Base-by-base conservation (phyloP, 306 rosid species). In the Castanea crenata region DNA sequence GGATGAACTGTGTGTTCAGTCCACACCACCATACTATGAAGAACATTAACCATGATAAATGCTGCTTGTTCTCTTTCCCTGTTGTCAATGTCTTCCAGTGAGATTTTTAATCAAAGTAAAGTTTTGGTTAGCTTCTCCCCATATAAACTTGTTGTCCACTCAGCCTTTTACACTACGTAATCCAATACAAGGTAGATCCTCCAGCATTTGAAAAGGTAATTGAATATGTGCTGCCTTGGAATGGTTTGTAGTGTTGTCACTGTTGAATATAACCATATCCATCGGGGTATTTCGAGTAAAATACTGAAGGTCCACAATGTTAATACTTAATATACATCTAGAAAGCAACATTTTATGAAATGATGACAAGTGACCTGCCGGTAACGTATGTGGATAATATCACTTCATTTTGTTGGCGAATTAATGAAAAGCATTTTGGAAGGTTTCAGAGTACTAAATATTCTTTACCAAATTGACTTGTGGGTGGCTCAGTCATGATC, bases 21-120 rank as follows among this genome's bases (percentile, higher is more conserved):
- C 99, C 59, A 95, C 97, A 56, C 96, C 98, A 14, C 91, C 99
- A 27, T 95, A 93, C 84, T 86, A 83, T 58, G 95, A 95, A 77
- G 90, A 94, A 75, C 80, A 87, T 18, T 91, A 86, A 78, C 72
- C 54, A n/a, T 49, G 75, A 73, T 59, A 44, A 70, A 35, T 44
- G 57, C 56, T 27, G 35, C 52, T 71, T 35, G 23, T 74, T 77
- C 44, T 76, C 63, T 65, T 58, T 78, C 76, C 74, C 74, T 80
- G 56, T 62, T 74, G 87, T 80, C 32, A 76, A 44, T 75, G 63
- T 61, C 38, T 69, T 80, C 71, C 56, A 14, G 11, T 80, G 29
- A 57, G 34, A 63, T 77, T 46, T 9, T 23, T 55, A 55, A 4
- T 49, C 21, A 27, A 46, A 38, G 56, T 56, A 8, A 69, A 56